These are phyloP conservation scores for Hirsutella rhossiliensis DNA, from an alignment of 2,329 filamentous ascomycete genomes.

Conservation along the genomic window DNA sequence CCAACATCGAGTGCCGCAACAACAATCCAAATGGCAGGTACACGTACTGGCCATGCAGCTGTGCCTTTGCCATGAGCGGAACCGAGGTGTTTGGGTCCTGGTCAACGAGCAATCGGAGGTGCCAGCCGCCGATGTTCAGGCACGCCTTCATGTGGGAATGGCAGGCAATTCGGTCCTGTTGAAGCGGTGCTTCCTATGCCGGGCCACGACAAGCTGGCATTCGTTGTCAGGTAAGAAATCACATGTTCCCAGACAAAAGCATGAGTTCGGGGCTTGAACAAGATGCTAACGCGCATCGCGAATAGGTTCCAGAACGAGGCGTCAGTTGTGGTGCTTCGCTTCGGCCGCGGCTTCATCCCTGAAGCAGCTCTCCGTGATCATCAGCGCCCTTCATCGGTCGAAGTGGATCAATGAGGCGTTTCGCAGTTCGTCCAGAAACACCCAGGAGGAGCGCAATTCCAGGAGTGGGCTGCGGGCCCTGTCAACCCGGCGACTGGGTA, in stretches of 20 bases:
- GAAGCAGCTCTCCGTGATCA: constrained; percentile 13
- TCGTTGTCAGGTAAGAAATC: constrained; percentile 17
- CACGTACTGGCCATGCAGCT: constrained; percentile 18
- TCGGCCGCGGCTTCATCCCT: constrained; percentile 9
- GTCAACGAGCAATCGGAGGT: constrained; percentile 5
- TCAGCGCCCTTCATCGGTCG: constrained; percentile 16
- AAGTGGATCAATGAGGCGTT: constrained; percentile 15
- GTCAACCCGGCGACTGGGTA: neutral
- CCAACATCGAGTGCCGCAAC: constrained; percentile 11
- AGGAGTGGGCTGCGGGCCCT: neutral
- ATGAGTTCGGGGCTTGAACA: neutral
- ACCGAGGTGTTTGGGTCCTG: constrained; percentile 18
- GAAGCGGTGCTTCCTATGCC: constrained; percentile 13
- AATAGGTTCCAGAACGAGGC: constrained; percentile 14
- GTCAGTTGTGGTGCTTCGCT: constrained; percentile 14
- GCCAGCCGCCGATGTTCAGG: constrained; percentile 10
- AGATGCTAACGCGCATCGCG: no score
- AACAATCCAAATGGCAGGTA: constrained; percentile 2
- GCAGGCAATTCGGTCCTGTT: constrained; percentile 15
- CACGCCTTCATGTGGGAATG: constrained; percentile 17
- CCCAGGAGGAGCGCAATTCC: neutral
- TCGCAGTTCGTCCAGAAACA: neutral
- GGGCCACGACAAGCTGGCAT: constrained; percentile 4
- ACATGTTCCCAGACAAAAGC: no score
- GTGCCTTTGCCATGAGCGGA: constrained; percentile 15